Conservation (phyloP, 2,329 filamentous ascomycete genomes). For the Lachnellula hyalina region DNA sequence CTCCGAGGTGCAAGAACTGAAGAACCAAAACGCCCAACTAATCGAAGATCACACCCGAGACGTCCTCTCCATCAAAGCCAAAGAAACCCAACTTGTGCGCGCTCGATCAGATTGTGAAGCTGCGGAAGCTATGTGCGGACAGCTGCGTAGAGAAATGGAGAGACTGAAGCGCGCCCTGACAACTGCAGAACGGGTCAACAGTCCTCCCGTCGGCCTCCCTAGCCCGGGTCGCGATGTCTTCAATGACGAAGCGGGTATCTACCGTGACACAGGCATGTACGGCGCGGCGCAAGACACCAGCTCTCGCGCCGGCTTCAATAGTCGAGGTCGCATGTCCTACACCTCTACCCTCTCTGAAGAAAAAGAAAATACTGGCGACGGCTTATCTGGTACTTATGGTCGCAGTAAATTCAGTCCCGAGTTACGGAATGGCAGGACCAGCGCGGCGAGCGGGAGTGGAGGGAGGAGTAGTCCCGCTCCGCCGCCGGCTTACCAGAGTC, state of each 20-base stretch:
- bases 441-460: conserved; percentile 28
- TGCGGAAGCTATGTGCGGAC: conserved; percentile 79
- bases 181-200: conserved; percentile 50
- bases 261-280: conserved; percentile 42
- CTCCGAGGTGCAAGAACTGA: conserved; percentile 87
- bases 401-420: conserved; percentile 30
- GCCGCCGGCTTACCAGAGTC: conserved; percentile 11
- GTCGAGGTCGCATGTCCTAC: conserved; percentile 45
- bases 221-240: conserved; percentile 41
- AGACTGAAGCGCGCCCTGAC: conserved; percentile 82
- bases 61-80: conserved; percentile 93
- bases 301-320: conserved; percentile 18
- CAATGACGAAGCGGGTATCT: conserved; percentile 56
- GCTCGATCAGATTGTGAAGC: conserved; percentile 86
- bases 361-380: conserved; percentile 63
- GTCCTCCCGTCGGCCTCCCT: conserved; percentile 29
- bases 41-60: conserved; percentile 97
- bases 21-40: conserved; percentile 92
- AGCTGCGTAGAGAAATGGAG: conserved; percentile 82
- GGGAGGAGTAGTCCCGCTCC: conserved; percentile 29
- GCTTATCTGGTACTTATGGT: conserved; percentile 22
- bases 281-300: conserved; percentile 20
- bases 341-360: conserved; percentile 65
- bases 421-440: conserved; percentile 27
- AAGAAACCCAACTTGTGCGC: conserved; percentile 93